phyloP scores from a whole-genome alignment of 306 rosid species.

The Begonia masoniana region DNA sequence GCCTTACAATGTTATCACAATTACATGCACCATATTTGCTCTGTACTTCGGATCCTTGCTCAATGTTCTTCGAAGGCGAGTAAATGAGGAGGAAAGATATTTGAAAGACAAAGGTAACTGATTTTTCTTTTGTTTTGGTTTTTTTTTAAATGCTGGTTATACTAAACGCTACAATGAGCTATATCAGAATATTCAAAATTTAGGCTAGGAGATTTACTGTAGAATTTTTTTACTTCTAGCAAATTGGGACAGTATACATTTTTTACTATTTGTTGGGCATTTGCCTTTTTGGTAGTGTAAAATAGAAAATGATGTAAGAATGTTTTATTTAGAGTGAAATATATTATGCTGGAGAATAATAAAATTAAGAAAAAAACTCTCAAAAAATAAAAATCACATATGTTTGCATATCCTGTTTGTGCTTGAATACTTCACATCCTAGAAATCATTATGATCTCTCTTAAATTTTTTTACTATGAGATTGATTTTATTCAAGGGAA shows the following conservation, averaged over 20 bases:
- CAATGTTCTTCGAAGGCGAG: slow-evolving; percentile 75
- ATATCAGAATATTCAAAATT: background rate
- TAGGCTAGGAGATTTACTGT: background rate
- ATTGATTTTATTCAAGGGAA: too few relatives aligned
- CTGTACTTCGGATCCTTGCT: slow-evolving; percentile 83
- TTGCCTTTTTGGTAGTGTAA: background rate
- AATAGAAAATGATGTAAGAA: too few relatives aligned
- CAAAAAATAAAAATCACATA: too few relatives aligned
- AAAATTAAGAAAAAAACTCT: too few relatives aligned
- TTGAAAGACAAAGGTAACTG: slow-evolving; percentile 47
- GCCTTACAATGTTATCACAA: slow-evolving; percentile 94
- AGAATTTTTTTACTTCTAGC: too few relatives aligned
- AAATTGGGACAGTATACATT: background rate
- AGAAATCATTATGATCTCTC: too few relatives aligned
- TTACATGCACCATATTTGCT: slow-evolving; percentile 83
- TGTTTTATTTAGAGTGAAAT: too few relatives aligned
- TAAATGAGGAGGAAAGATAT: slow-evolving; percentile 69
- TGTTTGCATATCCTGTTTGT: too few relatives aligned
- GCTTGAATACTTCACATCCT: too few relatives aligned
- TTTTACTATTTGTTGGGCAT: background rate
- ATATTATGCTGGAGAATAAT: too few relatives aligned
- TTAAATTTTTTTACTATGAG: too few relatives aligned
- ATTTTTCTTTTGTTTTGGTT: slow-evolving; percentile 4
- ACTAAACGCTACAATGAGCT: background rate
- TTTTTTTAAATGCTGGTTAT: background rate